A percentile compares a stretch with the other conserved stretches of the same genome.
phyloP scores from a whole-genome alignment of 148 eudicot species.

The Rhododendron kiyosumense region DNA sequence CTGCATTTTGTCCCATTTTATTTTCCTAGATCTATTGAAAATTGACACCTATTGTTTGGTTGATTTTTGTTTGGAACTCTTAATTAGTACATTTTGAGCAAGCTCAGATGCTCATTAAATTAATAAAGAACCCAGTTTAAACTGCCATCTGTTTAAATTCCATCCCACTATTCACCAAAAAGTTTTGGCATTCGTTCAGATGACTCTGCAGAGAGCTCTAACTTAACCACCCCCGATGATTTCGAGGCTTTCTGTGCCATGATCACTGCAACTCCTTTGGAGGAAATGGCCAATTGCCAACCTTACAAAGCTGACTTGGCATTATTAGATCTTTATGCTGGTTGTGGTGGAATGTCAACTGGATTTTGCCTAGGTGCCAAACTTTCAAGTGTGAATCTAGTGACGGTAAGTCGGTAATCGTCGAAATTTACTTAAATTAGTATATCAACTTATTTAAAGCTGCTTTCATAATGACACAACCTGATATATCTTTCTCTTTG shows the following conservation, averaged over 20 bases:
- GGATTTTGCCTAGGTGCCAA: conserved; percentile 90
- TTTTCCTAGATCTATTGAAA: background rate
- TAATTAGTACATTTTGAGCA: background rate
- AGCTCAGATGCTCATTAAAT: background rate
- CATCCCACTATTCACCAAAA: background rate
- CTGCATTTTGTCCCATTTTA: background rate
- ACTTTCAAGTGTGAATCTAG: conserved; percentile 62
- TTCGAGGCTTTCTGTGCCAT: conserved; percentile 20
- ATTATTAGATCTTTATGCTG: conserved; percentile 78
- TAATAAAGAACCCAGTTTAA: background rate
- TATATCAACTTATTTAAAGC: conserved; percentile 1
- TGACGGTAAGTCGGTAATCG: conserved; percentile 78
- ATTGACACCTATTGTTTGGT: background rate
- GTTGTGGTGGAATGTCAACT: conserved; percentile 99
- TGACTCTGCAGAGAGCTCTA: conserved; percentile 21
- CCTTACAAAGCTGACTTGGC: conserved; percentile 43
- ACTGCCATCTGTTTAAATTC: background rate
- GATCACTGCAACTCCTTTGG: conserved; percentile 35
- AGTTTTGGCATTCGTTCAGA: conserved; percentile 15
- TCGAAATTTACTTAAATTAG: background rate
- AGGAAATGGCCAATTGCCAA: conserved; percentile 32
- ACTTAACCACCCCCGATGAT: conserved; percentile 19
- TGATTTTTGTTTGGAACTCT: background rate
- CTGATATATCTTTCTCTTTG: background rate
- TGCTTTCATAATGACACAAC: conserved; percentile 1